Conservation (phyloP, 2,329 filamentous ascomycete genomes). For the Cercospora sojina region DNA sequence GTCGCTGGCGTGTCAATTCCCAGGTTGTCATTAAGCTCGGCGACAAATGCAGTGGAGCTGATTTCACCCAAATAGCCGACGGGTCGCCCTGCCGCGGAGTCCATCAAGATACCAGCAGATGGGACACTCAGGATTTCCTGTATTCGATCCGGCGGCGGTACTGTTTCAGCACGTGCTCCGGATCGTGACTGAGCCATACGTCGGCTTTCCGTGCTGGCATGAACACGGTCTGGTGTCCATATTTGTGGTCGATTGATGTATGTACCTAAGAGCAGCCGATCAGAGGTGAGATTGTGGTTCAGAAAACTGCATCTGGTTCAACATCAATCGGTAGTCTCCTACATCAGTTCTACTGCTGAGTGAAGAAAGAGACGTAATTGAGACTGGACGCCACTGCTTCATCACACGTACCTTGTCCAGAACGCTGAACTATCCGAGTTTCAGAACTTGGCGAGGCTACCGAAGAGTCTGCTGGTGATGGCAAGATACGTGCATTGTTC, state of each 20-base stretch:
- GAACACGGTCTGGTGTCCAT: neutral
- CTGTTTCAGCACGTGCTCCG: neutral
- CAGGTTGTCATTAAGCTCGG: constrained; percentile 27
- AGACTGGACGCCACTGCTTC: neutral
- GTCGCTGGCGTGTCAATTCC: constrained; percentile 20
- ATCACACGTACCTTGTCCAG: neutral
- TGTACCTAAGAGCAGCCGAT: neutral
- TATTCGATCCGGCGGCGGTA: constrained; percentile 9
- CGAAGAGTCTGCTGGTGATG: constrained; percentile 7
- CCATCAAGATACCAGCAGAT: constrained; percentile 25
- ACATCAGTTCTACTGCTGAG: neutral
- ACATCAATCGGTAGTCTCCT: neutral
- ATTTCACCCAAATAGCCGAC: constrained; percentile 26
- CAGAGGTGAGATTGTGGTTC: neutral
- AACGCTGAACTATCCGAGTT: neutral
- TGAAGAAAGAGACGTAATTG: neutral
- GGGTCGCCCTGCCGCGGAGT: constrained; percentile 10
- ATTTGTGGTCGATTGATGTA: neutral
- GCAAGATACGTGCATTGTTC: neutral
- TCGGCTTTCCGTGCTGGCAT: neutral
- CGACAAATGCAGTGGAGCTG: constrained; percentile 26
- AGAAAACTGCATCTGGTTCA: neutral
- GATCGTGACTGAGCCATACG: neutral
- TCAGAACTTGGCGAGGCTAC: neutral
- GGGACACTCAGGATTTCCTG: constrained; percentile 23